Conservation (phyloP, 192 early-diverging fungal genomes). For the Linnemannia exigua region DNA sequence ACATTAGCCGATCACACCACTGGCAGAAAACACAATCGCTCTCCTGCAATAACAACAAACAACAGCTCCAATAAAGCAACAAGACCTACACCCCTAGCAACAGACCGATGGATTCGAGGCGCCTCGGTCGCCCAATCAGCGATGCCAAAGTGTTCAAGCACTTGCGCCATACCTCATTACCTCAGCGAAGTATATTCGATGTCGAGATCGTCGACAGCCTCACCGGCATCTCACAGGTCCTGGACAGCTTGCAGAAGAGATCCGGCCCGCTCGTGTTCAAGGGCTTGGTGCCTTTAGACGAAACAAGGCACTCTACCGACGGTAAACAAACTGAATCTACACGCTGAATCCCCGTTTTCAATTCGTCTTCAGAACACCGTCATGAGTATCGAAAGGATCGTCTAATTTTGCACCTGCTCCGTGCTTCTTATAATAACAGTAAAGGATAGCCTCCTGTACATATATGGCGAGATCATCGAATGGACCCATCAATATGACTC, state of each 20-base stretch:
- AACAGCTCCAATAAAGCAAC: too few relatives aligned
- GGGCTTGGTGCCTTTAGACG: slow-evolving; percentile 19
- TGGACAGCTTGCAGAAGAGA: slow-evolving; percentile 12
- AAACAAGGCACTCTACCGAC: slow-evolving; percentile 8
- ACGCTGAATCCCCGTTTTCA: background rate
- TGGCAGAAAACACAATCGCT: background rate
- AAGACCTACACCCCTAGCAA: too few relatives aligned
- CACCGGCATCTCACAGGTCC: slow-evolving; percentile 3
- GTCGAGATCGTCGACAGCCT: slow-evolving; percentile 23
- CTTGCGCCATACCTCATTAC: slow-evolving; percentile 5
- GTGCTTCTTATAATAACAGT: background rate
- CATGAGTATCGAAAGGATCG: background rate
- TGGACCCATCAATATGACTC: slow-evolving; percentile 41
- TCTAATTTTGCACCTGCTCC: background rate
- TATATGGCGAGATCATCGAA: slow-evolving; percentile 26
- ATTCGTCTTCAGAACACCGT: too few relatives aligned
- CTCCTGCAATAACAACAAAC: background rate
- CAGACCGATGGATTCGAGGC: background rate
- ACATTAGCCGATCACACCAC: background rate
- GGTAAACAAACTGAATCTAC: background rate
- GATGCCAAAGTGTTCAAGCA: slow-evolving; percentile 15
- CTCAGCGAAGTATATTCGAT: slow-evolving; percentile 15
- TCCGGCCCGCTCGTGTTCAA: slow-evolving; percentile 26
- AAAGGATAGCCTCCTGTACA: background rate
- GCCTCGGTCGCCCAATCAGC: background rate